Evolutionary conservation across 108 stramenopile species (phyloP).

Genomic region (Conticribra weissflogii): DNA sequence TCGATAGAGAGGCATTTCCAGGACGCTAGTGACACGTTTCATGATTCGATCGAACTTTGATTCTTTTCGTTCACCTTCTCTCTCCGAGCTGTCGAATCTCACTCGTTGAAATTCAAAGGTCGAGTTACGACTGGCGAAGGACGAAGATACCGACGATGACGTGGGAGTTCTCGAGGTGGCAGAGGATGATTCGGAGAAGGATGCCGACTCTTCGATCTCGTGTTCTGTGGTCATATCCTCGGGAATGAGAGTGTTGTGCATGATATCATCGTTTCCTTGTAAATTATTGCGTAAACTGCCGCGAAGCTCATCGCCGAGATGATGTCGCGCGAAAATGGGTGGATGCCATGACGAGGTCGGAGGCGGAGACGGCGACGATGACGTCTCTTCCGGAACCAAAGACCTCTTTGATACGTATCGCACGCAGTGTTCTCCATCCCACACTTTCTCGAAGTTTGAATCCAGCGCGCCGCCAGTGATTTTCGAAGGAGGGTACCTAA

Average conservation of each 20-base stretch:
- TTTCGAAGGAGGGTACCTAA: neutral
- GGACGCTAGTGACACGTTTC: constrained; percentile 24
- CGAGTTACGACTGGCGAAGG: constrained; percentile 1
- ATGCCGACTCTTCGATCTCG: constrained; percentile 11
- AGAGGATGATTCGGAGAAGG: constrained; percentile 16
- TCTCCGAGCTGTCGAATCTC: constrained; percentile 1
- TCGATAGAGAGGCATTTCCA: constrained; percentile 18
- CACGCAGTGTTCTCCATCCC: constrained; percentile 12
- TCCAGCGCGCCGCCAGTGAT: neutral
- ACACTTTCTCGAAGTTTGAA: constrained; percentile 4
- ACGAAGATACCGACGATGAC: constrained; percentile 7
- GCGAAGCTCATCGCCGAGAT: neutral
- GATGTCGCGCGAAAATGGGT: neutral
- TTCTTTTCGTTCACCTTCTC: neutral
- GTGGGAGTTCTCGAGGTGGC: constrained; percentile 29
- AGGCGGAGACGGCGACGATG: too few relatives aligned
- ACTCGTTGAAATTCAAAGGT: constrained; percentile 22
- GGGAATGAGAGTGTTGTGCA: constrained; percentile 8
- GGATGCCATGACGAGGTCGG: constrained; percentile 11
- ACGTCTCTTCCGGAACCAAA: neutral
- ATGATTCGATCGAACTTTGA: constrained; percentile 28
- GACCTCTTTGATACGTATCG: constrained; percentile 12
- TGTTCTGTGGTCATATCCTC: neutral
- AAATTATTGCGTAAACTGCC: neutral
- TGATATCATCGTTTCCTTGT: neutral